Evolutionary conservation across 768 basidiomycete genomes (phyloP), one percentile per base, ranked within the genome.

Genomic region (Xerocomus brunneocitrinus): DNA sequence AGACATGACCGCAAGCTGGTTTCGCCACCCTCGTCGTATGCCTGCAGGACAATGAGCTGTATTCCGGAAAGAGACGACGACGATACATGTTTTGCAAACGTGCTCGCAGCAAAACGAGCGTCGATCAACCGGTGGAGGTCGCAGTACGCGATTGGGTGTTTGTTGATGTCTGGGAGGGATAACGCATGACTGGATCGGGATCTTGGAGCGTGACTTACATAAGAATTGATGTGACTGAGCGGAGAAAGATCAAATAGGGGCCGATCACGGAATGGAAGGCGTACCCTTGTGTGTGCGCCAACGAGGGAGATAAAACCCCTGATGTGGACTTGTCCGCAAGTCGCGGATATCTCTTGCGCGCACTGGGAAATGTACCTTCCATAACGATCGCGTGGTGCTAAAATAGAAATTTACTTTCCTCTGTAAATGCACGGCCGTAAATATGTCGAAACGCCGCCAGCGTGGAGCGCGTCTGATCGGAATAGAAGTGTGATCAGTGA

Each of bases 241-340:
- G 59, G 56, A 67, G 56, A 40, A 54, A 36, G 58, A 40, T 61
- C 47, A 64, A 53, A 69, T 58, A 58, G 46, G 58, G 50, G 44
- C 50, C 48, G 46, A 54, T 58, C 47, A 47, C 9, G 36, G 43
- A 62, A 59, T 52, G 55, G 59, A 54, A 60, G 50, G n/a, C 5
- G 3, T 61, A 85, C 93, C 75, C 87, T 92, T 22, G 89, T 85
- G 56, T 76, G 71, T 24, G 86, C 79, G 8, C 91, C 90, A 16
- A 81, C 79, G 5, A 92, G 74, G 64, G 91, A 89, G 52, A 97
- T 83, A 66, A 98, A 98, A 0, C 95, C 95, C 52, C 85, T 74
- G 8, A 91, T 71, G 41, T 68, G 78, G 62, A 87, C 68, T 14
- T 74, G 71, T 8, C 73, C 84, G n/a, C 69, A 74, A 32, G 60